A percentile compares a stretch with the other conserved stretches of the same genome.
Conservation (phyloP, 1,139 yeast genomes). For the Kodamaea suecica region DNA sequence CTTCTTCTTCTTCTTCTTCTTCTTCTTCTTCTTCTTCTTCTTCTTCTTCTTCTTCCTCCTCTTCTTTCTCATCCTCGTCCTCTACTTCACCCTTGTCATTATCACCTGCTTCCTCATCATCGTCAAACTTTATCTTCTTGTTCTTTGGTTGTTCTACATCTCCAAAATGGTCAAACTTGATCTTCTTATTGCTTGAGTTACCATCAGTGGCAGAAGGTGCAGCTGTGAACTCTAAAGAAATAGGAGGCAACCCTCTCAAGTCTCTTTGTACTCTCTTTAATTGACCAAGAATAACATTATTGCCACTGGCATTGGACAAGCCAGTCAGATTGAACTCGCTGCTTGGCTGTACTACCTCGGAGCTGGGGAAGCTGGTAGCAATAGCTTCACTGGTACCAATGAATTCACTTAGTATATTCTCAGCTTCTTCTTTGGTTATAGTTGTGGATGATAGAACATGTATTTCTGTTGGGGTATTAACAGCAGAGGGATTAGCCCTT, state of each 20-base stretch:
- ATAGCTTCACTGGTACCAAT: constrained; percentile 33
- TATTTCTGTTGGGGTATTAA: constrained; percentile 50
- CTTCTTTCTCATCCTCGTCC: constrained; percentile 15
- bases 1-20: constrained; percentile 20
- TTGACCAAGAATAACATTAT: constrained; percentile 50
- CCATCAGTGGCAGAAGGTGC: constrained; percentile 10
- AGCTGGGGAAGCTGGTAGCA: constrained; percentile 12
- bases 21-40: constrained; percentile 18
- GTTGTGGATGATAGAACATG: constrained; percentile 29
- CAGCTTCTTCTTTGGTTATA: constrained; percentile 42
- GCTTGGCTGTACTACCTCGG: constrained; percentile 9
- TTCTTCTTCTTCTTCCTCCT: constrained; percentile 17
- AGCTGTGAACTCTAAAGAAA: constrained; percentile 26
- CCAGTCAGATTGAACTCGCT: constrained; percentile 17
- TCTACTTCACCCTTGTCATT: constrained; percentile 9
- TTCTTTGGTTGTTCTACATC: constrained; percentile 16
- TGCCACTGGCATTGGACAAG: constrained; percentile 20
- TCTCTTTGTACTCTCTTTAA: constrained; percentile 66
- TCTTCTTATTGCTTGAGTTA: constrained; percentile 18
- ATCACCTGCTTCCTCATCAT: constrained; percentile 8
- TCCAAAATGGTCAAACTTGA: constrained; percentile 21
- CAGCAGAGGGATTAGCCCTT: constrained; percentile 42
- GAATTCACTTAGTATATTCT: constrained; percentile 44
- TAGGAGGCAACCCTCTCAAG: constrained; percentile 71
- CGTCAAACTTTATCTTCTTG: constrained; percentile 14